Evolutionary conservation across 768 basidiomycete genomes (phyloP).

Genomic region (Astraeus odoratus): DNA sequence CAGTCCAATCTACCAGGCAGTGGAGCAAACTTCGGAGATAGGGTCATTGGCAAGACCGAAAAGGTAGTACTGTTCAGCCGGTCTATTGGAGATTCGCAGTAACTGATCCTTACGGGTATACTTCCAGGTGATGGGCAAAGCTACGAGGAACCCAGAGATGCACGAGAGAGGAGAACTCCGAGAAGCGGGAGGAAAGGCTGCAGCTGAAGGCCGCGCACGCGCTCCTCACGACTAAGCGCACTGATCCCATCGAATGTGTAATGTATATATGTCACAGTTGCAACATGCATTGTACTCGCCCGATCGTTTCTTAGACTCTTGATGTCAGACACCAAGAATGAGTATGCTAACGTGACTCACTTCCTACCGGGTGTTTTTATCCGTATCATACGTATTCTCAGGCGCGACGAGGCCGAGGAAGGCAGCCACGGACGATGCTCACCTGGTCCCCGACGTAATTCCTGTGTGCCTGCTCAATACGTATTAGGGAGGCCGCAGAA

Average conservation of each 20-base stretch:
- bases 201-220: conserved; percentile 33
- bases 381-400: too few species aligned
- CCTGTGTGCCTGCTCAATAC: neutral
- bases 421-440: too few species aligned
- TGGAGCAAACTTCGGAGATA: conserved; percentile 42
- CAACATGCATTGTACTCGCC: neutral
- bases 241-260: neutral
- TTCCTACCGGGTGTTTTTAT: too few species aligned
- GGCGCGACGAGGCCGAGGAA: too few species aligned
- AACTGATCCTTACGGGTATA: conserved; percentile 3
- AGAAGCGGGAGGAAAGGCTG: conserved; percentile 45
- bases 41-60: conserved; percentile 51
- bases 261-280: neutral
- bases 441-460: too few species aligned
- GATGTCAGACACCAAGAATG: too few species aligned
- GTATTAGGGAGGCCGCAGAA: neutral
- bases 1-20: conserved; percentile 22
- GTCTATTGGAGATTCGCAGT: neutral
- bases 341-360: too few species aligned
- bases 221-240: conserved; percentile 34
- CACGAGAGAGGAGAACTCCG: conserved; percentile 54
- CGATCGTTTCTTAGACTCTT: too few species aligned
- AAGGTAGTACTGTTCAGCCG: too few species aligned
- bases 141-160: conserved; percentile 38
- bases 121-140: conserved; percentile 43